Evolutionary conservation across 257 asterid genomes (phyloP).

Genomic region (Ophiorrhiza pumila): DNA sequence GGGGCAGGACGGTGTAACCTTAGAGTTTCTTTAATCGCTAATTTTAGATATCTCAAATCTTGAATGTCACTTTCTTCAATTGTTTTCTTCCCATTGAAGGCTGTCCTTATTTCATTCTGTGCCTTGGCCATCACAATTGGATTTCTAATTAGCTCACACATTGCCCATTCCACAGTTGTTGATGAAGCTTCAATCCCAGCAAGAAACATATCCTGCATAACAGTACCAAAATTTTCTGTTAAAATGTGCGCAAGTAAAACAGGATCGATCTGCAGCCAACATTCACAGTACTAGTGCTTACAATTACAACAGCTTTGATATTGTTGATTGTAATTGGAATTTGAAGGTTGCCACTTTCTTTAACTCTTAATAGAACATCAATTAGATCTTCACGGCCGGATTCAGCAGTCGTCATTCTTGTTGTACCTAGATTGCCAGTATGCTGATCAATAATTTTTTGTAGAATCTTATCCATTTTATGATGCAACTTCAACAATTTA

Average conservation of each 20-base stretch:
- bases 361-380: background rate
- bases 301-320: background rate
- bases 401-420: background rate
- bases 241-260: background rate
- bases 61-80: background rate
- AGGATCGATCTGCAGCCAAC: background rate
- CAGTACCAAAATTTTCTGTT: background rate
- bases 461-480: background rate
- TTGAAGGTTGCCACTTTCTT: background rate
- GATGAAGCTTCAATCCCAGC: background rate
- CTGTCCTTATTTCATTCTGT: background rate
- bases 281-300: background rate
- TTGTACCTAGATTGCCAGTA: background rate
- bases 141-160: background rate
- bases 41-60: background rate
- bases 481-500: background rate
- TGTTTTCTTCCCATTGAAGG: background rate
- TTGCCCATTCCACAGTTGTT: background rate
- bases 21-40: background rate
- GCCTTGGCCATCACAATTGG: background rate
- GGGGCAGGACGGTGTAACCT: background rate
- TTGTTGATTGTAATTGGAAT: background rate
- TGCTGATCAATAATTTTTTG: background rate
- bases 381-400: background rate
- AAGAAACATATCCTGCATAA: background rate